These are phyloP conservation scores for Tolypocladium inflatum DNA, from an alignment of 2,329 filamentous ascomycete species.

Conservation along the genomic window DNA sequence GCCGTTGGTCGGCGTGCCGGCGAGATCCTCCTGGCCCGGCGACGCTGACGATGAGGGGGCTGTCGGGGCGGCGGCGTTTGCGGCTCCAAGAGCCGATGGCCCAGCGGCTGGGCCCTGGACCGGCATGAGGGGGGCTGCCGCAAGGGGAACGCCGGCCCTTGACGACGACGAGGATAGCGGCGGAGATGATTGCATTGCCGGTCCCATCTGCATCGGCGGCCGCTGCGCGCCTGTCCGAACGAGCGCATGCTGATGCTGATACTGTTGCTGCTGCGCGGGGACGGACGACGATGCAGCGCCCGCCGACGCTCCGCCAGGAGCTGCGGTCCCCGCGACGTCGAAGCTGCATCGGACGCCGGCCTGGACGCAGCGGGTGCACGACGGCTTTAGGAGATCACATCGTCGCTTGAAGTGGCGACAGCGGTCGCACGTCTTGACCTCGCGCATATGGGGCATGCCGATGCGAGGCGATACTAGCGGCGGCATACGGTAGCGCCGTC, in stretches of 20 bases:
- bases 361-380: conserved; percentile 23
- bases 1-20: conserved; percentile 10
- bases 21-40: conserved; percentile 7
- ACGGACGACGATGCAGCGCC: not conserved
- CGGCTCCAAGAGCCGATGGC: not conserved
- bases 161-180: not conserved
- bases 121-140: not conserved
- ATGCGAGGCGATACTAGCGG: not conserved
- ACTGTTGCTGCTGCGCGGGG: not conserved
- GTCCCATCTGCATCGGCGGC: not conserved
- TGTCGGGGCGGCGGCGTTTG: not conserved
- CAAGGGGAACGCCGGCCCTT: not conserved
- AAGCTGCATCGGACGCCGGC: conserved; percentile 23
- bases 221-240: not conserved
- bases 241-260: not conserved
- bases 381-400: conserved; percentile 24
- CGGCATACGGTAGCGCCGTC: not conserved
- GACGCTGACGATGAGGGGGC: conserved; percentile 7
- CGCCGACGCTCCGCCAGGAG: not conserved
- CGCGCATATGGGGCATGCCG: conserved; percentile 20
- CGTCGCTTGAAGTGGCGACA: conserved; percentile 26
- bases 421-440: conserved; percentile 25
- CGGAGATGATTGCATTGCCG: not conserved
- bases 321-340: conserved; percentile 5
- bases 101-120: not conserved